phyloP scores from a whole-genome alignment of 2,329 filamentous ascomycete species.

The Chaetomium sp. region DNA sequence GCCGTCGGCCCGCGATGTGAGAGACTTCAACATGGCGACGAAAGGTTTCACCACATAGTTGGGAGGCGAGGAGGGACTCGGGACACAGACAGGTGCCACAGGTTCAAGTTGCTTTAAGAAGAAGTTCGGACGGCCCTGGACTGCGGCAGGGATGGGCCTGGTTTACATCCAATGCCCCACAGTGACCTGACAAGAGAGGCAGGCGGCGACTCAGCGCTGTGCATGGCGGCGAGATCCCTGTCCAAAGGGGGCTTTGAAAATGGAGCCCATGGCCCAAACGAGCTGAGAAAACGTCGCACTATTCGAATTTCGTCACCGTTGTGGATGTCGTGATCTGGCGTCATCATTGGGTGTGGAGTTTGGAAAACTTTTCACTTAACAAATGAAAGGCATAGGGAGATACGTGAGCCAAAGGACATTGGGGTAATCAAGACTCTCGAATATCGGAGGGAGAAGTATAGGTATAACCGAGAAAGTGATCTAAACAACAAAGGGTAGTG shows the following conservation, averaged over 20 bases:
- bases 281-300: conserved; percentile 15
- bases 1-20: background rate
- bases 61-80: background rate
- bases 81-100: background rate
- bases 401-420: no score
- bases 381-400: no score
- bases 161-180: background rate
- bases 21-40: conserved; percentile 20
- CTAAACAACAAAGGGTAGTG: no score
- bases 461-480: no score
- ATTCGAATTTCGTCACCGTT: background rate
- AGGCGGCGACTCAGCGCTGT: background rate
- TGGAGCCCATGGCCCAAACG: background rate
- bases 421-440: no score
- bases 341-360: background rate
- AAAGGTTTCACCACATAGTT: background rate
- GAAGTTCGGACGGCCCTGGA: background rate
- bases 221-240: conserved; percentile 4
- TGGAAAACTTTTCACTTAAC: background rate
- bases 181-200: conserved; percentile 6
- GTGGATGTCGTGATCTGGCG: conserved; percentile 27
- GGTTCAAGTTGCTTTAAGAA: conserved; percentile 2
- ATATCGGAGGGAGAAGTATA: no score
- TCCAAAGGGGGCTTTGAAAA: background rate
- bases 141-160: background rate